phyloP scores from a whole-genome alignment of 306 rosid genomes.

The Biancaea sappan region DNA sequence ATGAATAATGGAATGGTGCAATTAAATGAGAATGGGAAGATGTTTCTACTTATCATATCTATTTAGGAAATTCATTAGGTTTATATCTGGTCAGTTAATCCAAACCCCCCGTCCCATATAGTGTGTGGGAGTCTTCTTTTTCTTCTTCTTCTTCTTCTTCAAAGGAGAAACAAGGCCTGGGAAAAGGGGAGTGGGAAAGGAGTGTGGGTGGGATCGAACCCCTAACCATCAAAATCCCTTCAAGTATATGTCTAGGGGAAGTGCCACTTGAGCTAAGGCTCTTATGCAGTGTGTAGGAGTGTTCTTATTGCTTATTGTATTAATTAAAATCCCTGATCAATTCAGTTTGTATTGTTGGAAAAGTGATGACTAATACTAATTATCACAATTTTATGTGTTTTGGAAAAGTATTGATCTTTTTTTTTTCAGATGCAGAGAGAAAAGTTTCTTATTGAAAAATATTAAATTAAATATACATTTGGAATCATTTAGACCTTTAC shows the following conservation, averaged over 20 bases:
- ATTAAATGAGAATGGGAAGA: no score
- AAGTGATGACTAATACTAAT: neutral
- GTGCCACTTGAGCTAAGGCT: no score
- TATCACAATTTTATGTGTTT: neutral
- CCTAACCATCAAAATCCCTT: no score
- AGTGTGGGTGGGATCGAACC: no score
- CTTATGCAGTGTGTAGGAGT: neutral
- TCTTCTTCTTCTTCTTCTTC: no score
- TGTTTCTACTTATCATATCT: neutral
- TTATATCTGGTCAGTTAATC: neutral
- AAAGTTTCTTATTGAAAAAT: neutral
- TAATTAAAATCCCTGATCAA: neutral
- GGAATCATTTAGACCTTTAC: conserved; percentile 27
- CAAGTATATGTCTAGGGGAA: no score
- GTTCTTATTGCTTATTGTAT: conserved; percentile 23
- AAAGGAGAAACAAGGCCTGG: no score
- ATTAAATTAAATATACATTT: neutral
- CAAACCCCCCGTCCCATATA: no score
- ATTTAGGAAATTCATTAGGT: conserved; percentile 7
- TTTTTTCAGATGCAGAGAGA: conserved; percentile 3
- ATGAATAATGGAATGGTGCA: neutral
- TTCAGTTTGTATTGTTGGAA: conserved; percentile 24
- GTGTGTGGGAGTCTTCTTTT: no score
- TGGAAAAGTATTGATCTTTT: neutral
- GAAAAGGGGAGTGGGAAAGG: no score